phyloP scores from a whole-genome alignment of 306 rosid species.

The Glycine soja region DNA sequence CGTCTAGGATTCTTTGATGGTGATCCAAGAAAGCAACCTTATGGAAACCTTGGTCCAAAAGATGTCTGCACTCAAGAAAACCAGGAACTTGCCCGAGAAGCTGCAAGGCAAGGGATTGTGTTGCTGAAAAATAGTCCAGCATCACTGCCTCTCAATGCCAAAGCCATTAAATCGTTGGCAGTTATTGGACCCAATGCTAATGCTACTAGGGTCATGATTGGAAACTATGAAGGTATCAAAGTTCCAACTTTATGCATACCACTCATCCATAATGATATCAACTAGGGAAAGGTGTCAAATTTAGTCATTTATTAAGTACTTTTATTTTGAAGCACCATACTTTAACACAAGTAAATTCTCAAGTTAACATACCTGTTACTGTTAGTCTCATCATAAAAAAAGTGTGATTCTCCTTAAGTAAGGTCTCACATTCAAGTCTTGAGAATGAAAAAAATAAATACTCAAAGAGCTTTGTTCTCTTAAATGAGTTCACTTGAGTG shows the following conservation, averaged over 20 bases:
- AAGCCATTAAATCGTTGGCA: slow-evolving; percentile 79
- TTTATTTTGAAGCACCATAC: neutral
- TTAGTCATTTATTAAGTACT: neutral
- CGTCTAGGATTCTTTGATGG: slow-evolving; percentile 96
- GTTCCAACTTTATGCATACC: neutral
- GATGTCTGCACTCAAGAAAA: slow-evolving; percentile 83
- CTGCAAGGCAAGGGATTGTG: slow-evolving; percentile 98
- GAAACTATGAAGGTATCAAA: slow-evolving; percentile 83
- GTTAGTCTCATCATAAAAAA: no score
- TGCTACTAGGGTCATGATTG: slow-evolving; percentile 89
- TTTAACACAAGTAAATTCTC: neutral
- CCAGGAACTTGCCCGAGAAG: slow-evolving; percentile 83
- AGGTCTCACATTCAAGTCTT: neutral
- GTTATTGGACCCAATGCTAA: slow-evolving; percentile 95
- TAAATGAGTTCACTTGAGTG: no score
- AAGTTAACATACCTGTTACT: no score
- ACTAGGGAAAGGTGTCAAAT: slow-evolving; percentile 1
- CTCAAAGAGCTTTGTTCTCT: no score
- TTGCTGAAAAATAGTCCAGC: slow-evolving; percentile 77
- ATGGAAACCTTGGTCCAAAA: slow-evolving; percentile 90
- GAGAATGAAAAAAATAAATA: neutral
- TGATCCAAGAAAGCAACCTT: slow-evolving; percentile 76
- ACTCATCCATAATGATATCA: neutral
- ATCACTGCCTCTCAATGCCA: slow-evolving; percentile 74
- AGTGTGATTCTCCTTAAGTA: no score